A percentile compares a stretch with the other conserved stretches of the same genome.
phyloP scores from a whole-genome alignment of 2,329 filamentous ascomycete genomes.

The Lasiodiplodia citricola region DNA sequence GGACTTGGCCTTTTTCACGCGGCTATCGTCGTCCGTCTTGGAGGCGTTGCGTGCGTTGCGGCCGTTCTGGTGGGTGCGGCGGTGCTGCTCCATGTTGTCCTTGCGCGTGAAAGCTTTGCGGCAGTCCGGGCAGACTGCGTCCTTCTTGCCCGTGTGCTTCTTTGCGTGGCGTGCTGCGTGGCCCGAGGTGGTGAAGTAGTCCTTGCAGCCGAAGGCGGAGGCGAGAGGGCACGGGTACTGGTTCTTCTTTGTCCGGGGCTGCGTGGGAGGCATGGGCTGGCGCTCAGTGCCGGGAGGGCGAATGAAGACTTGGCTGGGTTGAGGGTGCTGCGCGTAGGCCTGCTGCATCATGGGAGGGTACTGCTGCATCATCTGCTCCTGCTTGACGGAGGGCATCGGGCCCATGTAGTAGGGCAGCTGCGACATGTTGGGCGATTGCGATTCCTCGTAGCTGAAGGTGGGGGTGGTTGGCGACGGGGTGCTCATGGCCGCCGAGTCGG shows the following conservation, averaged over 20 bases:
- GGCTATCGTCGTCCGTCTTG: slow-evolving; percentile 35
- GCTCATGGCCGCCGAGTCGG: slow-evolving; percentile 50
- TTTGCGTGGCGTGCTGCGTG: slow-evolving; percentile 86
- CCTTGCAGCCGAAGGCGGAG: slow-evolving; percentile 73
- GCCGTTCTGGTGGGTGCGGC: slow-evolving; percentile 71
- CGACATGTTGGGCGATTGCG: background rate
- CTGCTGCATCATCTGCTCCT: background rate
- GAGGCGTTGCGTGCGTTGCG: slow-evolving; percentile 45
- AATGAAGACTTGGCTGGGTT: slow-evolving; percentile 20
- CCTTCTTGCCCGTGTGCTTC: slow-evolving; percentile 82
- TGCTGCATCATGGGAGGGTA: slow-evolving; percentile 21
- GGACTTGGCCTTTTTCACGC: slow-evolving; percentile 44
- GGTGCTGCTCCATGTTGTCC: slow-evolving; percentile 88
- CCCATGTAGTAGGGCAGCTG: slow-evolving; percentile 24
- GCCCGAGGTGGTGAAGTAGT: slow-evolving; percentile 83
- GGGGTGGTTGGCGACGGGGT: slow-evolving; percentile 56
- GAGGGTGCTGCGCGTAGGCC: slow-evolving; percentile 11
- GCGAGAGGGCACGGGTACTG: slow-evolving; percentile 76
- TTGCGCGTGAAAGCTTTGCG: slow-evolving; percentile 80
- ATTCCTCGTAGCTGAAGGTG: slow-evolving; percentile 38
- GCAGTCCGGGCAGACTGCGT: slow-evolving; percentile 72
- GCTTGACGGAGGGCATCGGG: background rate
- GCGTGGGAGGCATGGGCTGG: slow-evolving; percentile 52
- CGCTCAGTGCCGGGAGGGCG: slow-evolving; percentile 36
- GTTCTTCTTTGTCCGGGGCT: slow-evolving; percentile 61